A percentile compares a stretch with the other conserved stretches of the same genome.
Conservation (phyloP, 495 filamentous ascomycete genomes). For the Lophiostoma macrostomum region DNA sequence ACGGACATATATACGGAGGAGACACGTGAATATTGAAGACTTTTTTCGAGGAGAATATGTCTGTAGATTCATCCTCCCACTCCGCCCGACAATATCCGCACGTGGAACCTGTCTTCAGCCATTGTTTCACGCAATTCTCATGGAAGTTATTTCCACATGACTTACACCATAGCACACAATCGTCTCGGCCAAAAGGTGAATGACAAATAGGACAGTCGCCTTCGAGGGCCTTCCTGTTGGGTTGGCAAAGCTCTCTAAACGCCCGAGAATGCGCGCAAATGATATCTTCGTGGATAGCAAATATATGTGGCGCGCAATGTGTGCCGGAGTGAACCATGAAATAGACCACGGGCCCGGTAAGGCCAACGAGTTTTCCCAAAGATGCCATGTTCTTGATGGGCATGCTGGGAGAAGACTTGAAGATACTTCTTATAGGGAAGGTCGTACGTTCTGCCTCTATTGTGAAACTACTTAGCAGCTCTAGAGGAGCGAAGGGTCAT, state of each 20-base stretch:
- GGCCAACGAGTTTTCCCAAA: background rate
- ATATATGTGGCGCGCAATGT: too few species aligned
- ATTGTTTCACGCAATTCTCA: background rate
- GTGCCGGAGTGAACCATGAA: background rate
- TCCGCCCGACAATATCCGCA: background rate
- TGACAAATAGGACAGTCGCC: constrained; percentile 9
- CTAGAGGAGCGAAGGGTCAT: too few species aligned
- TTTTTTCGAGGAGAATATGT: background rate
- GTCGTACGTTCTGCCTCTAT: too few species aligned
- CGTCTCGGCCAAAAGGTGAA: background rate
- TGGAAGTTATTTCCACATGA: constrained; percentile 3
- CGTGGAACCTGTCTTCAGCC: background rate
- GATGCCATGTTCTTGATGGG: too few species aligned
- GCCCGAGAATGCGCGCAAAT: background rate
- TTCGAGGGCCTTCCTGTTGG: background rate
- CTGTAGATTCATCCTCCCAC: background rate
- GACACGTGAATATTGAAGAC: too few species aligned
- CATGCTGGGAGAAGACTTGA: too few species aligned
- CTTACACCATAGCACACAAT: background rate
- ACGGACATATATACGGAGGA: too few species aligned
- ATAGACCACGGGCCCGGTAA: background rate
- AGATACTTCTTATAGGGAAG: too few species aligned
- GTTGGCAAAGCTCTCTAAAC: background rate
- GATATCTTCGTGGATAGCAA: constrained; percentile 1
- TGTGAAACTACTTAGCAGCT: too few species aligned